Conservation (phyloP, 352 stramenopile genomes). For the Phytopythium aichiense region DNA sequence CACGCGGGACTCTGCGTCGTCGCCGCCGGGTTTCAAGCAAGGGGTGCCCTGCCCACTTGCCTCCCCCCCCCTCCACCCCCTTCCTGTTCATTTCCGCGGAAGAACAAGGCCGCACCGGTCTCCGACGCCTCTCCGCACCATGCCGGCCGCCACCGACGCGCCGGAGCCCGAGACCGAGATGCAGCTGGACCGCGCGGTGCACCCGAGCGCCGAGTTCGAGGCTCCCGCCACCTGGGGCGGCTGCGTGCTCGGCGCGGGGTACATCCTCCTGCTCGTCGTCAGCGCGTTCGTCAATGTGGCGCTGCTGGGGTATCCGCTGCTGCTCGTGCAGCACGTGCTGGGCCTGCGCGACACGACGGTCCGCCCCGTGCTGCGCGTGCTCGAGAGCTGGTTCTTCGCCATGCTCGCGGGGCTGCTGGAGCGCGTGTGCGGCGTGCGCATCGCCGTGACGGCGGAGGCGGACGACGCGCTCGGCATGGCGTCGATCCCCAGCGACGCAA, state of each 20-base stretch:
- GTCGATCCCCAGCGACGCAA: constrained; percentile 32
- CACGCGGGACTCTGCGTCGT: background rate
- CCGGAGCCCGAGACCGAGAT: constrained; percentile 22
- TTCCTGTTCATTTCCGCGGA: background rate
- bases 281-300: constrained; percentile 55
- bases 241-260: constrained; percentile 35
- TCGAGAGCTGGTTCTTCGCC: constrained; percentile 53
- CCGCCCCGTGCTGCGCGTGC: constrained; percentile 25
- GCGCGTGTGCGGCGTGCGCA: constrained; percentile 43
- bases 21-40: background rate
- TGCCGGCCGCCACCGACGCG: background rate
- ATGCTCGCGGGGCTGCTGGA: constrained; percentile 63
- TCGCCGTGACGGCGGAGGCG: constrained; percentile 52
- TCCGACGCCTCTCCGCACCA: constrained; percentile 13
- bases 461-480: constrained; percentile 19
- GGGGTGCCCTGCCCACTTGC: background rate
- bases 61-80: background rate
- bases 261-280: constrained; percentile 43
- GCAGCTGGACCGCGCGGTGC: constrained; percentile 22
- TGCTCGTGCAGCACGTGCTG: constrained; percentile 30
- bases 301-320: constrained; percentile 57
- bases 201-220: constrained; percentile 53
- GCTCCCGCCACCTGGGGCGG: constrained; percentile 29
- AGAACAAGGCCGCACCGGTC: background rate
- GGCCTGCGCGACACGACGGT: constrained; percentile 19